These are phyloP conservation scores for Lipomyces mesembrius DNA, from an alignment of 805 yeast species.

Conservation along the genomic window DNA sequence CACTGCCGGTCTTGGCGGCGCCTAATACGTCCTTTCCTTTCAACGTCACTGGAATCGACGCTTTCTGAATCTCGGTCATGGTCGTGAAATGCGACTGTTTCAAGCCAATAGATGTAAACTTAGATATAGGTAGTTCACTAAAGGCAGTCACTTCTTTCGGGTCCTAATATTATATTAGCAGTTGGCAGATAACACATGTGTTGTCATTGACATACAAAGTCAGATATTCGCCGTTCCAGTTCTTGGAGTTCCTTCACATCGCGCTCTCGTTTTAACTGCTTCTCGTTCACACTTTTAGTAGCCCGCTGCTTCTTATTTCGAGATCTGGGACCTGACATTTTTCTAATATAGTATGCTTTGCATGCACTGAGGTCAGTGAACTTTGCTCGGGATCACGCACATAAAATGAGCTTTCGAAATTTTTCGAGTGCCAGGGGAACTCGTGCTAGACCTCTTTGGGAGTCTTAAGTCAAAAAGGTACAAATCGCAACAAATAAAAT, in stretches of 20 bases:
- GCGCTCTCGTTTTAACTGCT: slow-evolving; percentile 18
- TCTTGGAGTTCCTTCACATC: slow-evolving; percentile 20
- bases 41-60: slow-evolving; percentile 74
- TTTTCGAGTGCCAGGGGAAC: not conserved
- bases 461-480: not conserved
- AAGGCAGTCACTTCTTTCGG: slow-evolving; percentile 19
- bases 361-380: not conserved
- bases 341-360: not conserved
- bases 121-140: slow-evolving; percentile 38
- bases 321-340: slow-evolving; percentile 2
- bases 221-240: slow-evolving; percentile 20
- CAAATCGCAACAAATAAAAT: not conserved
- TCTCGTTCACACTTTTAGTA: slow-evolving; percentile 12
- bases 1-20: slow-evolving; percentile 90
- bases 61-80: slow-evolving; percentile 84
- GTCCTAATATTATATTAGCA: not conserved
- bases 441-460: not conserved
- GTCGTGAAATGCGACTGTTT: slow-evolving; percentile 76
- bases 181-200: not conserved
- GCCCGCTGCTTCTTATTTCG: slow-evolving; percentile 1
- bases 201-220: slow-evolving; percentile 11
- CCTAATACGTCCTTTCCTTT: slow-evolving; percentile 81
- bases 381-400: no score
- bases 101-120: slow-evolving; percentile 44
- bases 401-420: not conserved